Conservation (phyloP, 1,284 basidiomycete species). For the Cutaneotrichosporon sp. region DNA sequence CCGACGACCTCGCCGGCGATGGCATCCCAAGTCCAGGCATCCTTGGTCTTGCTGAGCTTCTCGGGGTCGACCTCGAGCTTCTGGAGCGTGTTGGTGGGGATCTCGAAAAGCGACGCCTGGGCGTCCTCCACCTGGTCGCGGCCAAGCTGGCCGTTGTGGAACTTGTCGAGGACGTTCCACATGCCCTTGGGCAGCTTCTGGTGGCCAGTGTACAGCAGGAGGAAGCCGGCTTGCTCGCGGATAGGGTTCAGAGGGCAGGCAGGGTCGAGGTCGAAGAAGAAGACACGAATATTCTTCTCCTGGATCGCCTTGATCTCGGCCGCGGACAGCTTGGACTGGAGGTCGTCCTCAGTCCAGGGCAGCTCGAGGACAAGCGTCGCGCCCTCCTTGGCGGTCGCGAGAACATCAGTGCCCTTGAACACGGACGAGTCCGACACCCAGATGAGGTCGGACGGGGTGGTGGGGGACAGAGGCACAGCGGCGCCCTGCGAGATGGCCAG, state of each 20-base stretch:
- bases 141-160: slow-evolving; percentile 41
- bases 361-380: slow-evolving; percentile 47
- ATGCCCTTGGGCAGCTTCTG: slow-evolving; percentile 39
- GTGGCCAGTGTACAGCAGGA: slow-evolving; percentile 47
- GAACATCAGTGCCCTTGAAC: slow-evolving; percentile 43
- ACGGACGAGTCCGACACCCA: slow-evolving; percentile 48
- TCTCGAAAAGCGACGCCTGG: slow-evolving; percentile 42
- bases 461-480: slow-evolving; percentile 18
- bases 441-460: slow-evolving; percentile 36
- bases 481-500: slow-evolving; percentile 35
- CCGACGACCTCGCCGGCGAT: slow-evolving; percentile 38
- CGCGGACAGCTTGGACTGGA: slow-evolving; percentile 43
- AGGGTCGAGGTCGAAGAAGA: slow-evolving; percentile 43
- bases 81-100: slow-evolving; percentile 20
- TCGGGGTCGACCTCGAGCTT: slow-evolving; percentile 39
- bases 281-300: slow-evolving; percentile 46
- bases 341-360: slow-evolving; percentile 47
- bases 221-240: slow-evolving; percentile 47
- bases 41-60: slow-evolving; percentile 38
- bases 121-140: slow-evolving; percentile 46
- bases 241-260: slow-evolving; percentile 35
- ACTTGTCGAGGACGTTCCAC: slow-evolving; percentile 46
- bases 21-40: slow-evolving; percentile 45
- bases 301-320: slow-evolving; percentile 44
- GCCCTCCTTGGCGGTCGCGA: slow-evolving; percentile 36